These are phyloP conservation scores for Triadica sebifera DNA, from an alignment of 345 rosid genomes.

Conservation along the genomic window DNA sequence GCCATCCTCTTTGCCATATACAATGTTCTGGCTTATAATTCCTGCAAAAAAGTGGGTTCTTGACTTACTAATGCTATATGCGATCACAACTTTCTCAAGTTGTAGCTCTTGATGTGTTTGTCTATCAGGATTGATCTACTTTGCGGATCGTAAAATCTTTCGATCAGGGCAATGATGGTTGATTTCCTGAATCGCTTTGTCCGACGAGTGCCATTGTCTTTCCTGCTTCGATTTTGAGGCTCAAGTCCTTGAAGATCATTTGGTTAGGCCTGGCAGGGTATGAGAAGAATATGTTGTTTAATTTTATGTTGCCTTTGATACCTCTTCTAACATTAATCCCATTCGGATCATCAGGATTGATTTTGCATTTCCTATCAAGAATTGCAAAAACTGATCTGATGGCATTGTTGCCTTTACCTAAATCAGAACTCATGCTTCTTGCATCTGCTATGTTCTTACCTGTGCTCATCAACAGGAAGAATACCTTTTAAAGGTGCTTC, in stretches of 20 bases:
- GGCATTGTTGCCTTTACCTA: constrained; percentile 30
- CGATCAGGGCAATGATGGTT: constrained; percentile 38
- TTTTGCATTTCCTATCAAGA: constrained; percentile 29
- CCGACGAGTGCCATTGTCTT: constrained; percentile 30
- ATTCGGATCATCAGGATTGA: constrained; percentile 26
- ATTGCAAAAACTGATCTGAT: constrained; percentile 23
- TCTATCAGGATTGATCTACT: constrained; percentile 36
- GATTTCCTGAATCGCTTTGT: constrained; percentile 58
- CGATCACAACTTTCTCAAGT: constrained; percentile 40
- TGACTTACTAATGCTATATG: constrained; percentile 52
- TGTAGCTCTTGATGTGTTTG: constrained; percentile 36
- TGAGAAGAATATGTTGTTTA: constrained; percentile 31
- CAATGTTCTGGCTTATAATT: constrained; percentile 13
- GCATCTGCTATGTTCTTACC: constrained; percentile 36
- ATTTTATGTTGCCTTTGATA: constrained; percentile 32
- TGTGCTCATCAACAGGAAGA: constrained; percentile 30
- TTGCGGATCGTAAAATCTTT: constrained; percentile 48
- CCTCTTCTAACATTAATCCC: constrained; percentile 21
- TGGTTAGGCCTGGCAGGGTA: constrained; percentile 36
- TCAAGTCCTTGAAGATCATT: constrained; percentile 27
- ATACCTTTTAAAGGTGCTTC: constrained; percentile 31
- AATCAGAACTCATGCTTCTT: constrained; percentile 40
- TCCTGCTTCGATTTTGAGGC: constrained; percentile 33
- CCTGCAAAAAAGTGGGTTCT: constrained; percentile 18
- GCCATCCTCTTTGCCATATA: constrained; percentile 11